phyloP scores from a whole-genome alignment of 176 grass and related monocot species.

The Typha latifolia region DNA sequence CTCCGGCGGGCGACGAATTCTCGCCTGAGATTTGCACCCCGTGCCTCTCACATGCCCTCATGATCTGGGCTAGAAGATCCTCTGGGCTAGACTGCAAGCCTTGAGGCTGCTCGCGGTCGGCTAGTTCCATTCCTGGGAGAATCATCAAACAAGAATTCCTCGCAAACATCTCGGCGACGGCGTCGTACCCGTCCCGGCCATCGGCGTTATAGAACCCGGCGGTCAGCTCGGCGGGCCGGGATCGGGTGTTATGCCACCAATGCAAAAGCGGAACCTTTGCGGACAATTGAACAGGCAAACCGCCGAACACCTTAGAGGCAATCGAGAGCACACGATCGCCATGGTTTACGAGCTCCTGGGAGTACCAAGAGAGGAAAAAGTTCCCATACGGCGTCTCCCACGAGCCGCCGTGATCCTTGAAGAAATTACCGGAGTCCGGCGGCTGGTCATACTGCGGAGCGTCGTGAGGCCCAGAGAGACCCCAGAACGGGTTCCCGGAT shows the following conservation, averaged over 20 bases:
- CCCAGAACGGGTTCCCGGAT: conserved; percentile 47
- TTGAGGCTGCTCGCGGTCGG: conserved; percentile 41
- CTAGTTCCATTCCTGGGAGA: conserved; percentile 58
- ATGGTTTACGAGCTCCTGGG: conserved; percentile 47
- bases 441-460: conserved; percentile 46
- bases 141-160: conserved; percentile 47
- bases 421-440: conserved; percentile 45
- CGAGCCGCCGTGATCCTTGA: conserved; percentile 52
- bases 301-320: conserved; percentile 39
- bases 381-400: conserved; percentile 63
- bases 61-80: conserved; percentile 51
- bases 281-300: conserved; percentile 42
- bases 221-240: conserved; percentile 53
- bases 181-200: conserved; percentile 52
- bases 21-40: conserved; percentile 48
- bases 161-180: conserved; percentile 57
- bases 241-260: conserved; percentile 52
- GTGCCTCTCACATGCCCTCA: conserved; percentile 40
- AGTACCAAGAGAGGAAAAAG: conserved; percentile 97
- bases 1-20: conserved; percentile 48
- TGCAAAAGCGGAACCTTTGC: conserved; percentile 72
- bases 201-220: conserved; percentile 64
- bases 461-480: conserved; percentile 51
- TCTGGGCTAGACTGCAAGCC: conserved; percentile 39
- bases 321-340: conserved; percentile 52